Conservation (phyloP, 2,329 filamentous ascomycete genomes). For the Claviceps capensis region DNA sequence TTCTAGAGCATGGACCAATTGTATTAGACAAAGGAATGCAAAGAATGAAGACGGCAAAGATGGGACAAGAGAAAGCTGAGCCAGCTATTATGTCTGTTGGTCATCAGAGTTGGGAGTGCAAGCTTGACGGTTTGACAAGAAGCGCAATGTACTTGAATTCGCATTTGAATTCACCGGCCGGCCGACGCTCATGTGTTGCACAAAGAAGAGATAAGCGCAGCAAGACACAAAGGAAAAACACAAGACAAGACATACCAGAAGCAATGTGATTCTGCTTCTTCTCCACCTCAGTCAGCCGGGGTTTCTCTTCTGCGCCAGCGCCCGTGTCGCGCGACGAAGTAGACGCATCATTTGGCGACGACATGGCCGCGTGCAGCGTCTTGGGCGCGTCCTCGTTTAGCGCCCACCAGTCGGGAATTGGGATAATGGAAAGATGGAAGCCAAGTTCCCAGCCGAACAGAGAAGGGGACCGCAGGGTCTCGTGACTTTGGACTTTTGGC, state of each 20-base stretch:
- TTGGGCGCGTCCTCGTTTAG: not conserved
- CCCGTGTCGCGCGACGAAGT: slow-evolving; percentile 9
- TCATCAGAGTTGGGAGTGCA: too few relatives aligned
- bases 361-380: slow-evolving; percentile 1
- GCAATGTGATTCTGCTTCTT: slow-evolving; percentile 43
- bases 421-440: not conserved
- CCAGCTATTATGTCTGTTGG: too few relatives aligned
- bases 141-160: not conserved
- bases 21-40: too few relatives aligned
- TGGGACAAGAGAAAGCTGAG: too few relatives aligned
- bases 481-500: not conserved
- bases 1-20: slow-evolving; percentile 15
- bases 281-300: slow-evolving; percentile 37
- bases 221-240: not conserved
- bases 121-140: not conserved
- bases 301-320: slow-evolving; percentile 29
- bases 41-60: not conserved
- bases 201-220: not conserved
- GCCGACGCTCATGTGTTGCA: not conserved
- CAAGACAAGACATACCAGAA: slow-evolving; percentile 27
- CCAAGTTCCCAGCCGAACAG: not conserved
- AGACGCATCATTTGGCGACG: slow-evolving; percentile 9
- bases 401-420: not conserved
- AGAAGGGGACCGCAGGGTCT: not conserved
- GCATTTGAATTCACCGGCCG: not conserved